Evolutionary conservation across 768 basidiomycete genomes (phyloP), one percentile per base, ranked within the genome.

Genomic region (Candolleomyces eurysporus): DNA sequence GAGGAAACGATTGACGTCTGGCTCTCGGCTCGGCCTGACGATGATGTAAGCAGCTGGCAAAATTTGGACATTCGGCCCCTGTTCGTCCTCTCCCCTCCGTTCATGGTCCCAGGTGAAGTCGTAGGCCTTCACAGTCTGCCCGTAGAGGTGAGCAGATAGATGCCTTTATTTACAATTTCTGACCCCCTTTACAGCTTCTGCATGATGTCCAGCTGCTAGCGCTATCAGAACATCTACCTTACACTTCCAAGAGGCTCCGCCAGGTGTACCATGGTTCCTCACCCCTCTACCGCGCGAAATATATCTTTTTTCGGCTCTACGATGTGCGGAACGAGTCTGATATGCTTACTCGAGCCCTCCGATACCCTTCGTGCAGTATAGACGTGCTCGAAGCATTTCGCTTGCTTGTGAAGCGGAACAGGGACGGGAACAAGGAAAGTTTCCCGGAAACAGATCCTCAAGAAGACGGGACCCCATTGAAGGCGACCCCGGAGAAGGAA

Each of bases 141-240:
- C 7, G 54, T 56, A 30, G 54, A 56, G 54, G 54, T 56, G 40
- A 10, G 39, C 32, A 36, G 8, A 19, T 3, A 26, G 39, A 2
- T 40, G 39, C 5, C 1, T 8, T 5, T 10, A 2, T 17, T n/a
- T 9, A 1, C 11, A 16, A 10, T 9, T 48, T 67, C 59, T 67
- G 67, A 62, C 43, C 7, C 19, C 45, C 22, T 56, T 19, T 40
- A 53, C 42, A 96, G 94, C 79, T 98, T 9, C 73, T 96, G 0
- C 88, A 90, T 66, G 85, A 94, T 59, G 81, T 96, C 14, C 90
- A 94, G 65, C 80, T 91, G 17, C 79, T 79, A 64, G 86, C 92
- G 0, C 74, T 85, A 6, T 92, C 91, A 3, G 77, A 83, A 17
- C 67, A 75, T 40, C 75, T 97, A 8, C 92, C 93, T 0, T 72